Evolutionary conservation across 2,329 filamentous ascomycete species (phyloP).

Genomic region (Diplodia scrobiculata): DNA sequence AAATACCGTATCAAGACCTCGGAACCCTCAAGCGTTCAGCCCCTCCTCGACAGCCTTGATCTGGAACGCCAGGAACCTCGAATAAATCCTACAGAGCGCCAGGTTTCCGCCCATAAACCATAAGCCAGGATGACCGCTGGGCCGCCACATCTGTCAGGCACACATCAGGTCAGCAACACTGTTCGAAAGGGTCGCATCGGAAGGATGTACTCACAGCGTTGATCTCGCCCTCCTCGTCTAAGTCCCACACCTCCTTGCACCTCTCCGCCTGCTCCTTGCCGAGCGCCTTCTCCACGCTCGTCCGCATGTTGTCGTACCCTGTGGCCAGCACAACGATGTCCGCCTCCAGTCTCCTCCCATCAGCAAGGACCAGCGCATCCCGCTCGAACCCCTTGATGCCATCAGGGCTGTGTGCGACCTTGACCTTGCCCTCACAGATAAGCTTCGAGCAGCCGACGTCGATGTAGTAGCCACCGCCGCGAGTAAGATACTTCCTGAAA

Average conservation of each 20-base stretch:
- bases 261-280: constrained; percentile 63
- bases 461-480: constrained; percentile 71
- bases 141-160: constrained; percentile 43
- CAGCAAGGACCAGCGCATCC: constrained; percentile 48
- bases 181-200: neutral
- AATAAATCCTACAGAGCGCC: constrained; percentile 43
- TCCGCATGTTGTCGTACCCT: constrained; percentile 68
- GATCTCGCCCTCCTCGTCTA: constrained; percentile 46
- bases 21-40: constrained; percentile 24
- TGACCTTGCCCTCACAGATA: constrained; percentile 65
- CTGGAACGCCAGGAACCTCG: constrained; percentile 45
- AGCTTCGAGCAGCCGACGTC: constrained; percentile 66
- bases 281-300: constrained; percentile 62
- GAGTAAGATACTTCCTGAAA: constrained; percentile 64
- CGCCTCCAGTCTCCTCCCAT: constrained; percentile 60
- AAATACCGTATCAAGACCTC: no score
- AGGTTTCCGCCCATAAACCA: constrained; percentile 49
- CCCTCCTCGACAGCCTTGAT: constrained; percentile 48
- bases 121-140: constrained; percentile 44
- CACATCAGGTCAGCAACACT: neutral
- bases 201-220: constrained; percentile 32
- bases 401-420: constrained; percentile 54
- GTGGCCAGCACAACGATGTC: constrained; percentile 62
- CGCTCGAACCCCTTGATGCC: constrained; percentile 58
- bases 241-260: constrained; percentile 53